Evolutionary conservation across 495 filamentous ascomycete species (phyloP), one percentile per base, ranked within the genome.

Genomic region (Penicillium maclennaniae): DNA sequence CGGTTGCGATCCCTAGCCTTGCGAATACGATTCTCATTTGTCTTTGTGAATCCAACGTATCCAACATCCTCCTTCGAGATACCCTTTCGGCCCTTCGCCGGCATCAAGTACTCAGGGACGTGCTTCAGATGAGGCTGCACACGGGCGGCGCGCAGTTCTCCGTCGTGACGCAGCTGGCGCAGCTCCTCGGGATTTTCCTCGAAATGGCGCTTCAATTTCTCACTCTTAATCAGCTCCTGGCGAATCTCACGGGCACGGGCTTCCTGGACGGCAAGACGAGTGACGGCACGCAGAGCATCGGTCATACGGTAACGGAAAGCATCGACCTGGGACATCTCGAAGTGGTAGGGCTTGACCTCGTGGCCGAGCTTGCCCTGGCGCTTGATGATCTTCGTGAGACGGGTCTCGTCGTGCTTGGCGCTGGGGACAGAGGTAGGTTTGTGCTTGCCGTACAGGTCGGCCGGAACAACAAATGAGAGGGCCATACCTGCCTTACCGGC

Each of bases 131-230:
- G 95, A 10, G 86, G 79, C 71, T 96, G 91, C 26, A 91, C 79
- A 56, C 88, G 78, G 5, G 88, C 87, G 19, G 85, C 79, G 54
- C 89, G 83, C 41, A 93, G 71, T 68, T 96, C 93, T 9, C 84
- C 87, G 66, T 99, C 95, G 64, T 99, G 93, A 25, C 93, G 79
- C 46, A 99, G 76, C 65, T 93, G 88, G 19, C 85, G 79, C 39
- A 97, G 71, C 63, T 97, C 92, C 7, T 84, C 83, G 0, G 93
- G 93, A 67, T 97, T 97, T 70, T 99, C 93, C 64, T 97, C 93
- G 63, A 97, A 97, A 72, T 96, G 90, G 51, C 93, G 79, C 70
- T 92, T 92, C 49, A 98, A 71, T 64, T 95, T 96, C 67, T 97
- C 92, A 59, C 85, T 91, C 68, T 92, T 91, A 53, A 97, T 74